These are phyloP conservation scores for Anethum foeniculum DNA, from an alignment of 140 eudicot species.

Conservation along the genomic window DNA sequence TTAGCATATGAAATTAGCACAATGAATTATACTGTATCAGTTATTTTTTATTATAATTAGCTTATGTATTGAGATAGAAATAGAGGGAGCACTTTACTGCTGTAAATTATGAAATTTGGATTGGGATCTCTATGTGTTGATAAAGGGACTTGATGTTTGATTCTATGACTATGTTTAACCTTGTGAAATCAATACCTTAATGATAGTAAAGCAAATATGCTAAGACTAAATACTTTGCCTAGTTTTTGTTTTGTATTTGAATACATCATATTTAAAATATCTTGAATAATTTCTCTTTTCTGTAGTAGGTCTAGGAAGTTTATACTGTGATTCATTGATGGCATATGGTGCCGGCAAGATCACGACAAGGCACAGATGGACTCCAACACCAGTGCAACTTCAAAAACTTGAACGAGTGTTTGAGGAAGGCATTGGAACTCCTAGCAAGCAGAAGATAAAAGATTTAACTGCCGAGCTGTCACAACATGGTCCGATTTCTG, in stretches of 20 bases:
- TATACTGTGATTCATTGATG: constrained; percentile 22
- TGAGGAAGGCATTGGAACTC: constrained; percentile 32
- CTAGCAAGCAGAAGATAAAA: constrained; percentile 32
- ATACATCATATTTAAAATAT: background rate
- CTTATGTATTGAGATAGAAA: background rate
- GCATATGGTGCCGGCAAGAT: constrained; percentile 25
- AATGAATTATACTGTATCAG: background rate
- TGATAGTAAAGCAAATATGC: background rate
- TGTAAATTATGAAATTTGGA: background rate
- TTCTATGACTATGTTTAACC: background rate
- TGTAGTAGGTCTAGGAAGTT: constrained; percentile 20
- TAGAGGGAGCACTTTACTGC: background rate
- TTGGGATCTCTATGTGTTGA: background rate
- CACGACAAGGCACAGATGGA: constrained; percentile 39
- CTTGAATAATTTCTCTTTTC: background rate
- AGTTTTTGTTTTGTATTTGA: background rate
- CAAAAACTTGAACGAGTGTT: constrained; percentile 31
- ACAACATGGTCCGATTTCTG: constrained; percentile 30
- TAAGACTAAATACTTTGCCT: background rate
- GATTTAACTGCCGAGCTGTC: constrained; percentile 25
- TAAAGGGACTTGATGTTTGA: background rate
- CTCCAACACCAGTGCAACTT: constrained; percentile 38
- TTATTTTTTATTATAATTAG: background rate
- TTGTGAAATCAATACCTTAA: background rate
- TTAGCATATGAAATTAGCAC: background rate